Evolutionary conservation across 2,329 filamentous ascomycete species (phyloP), one percentile per base, ranked within the genome.

Genomic region (Epichloe festucae): DNA sequence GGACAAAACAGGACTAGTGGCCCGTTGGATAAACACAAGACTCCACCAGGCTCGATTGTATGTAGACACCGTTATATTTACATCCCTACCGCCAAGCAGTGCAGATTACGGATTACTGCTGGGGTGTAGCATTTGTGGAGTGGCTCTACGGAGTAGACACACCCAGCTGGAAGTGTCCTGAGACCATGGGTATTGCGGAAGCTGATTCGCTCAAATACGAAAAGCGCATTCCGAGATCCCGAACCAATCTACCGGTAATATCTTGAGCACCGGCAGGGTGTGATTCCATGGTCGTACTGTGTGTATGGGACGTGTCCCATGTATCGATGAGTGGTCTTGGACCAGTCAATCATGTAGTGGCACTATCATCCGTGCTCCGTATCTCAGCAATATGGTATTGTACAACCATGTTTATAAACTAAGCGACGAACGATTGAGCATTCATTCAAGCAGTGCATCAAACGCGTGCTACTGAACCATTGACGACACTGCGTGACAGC

Each of bases 201-300:
- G 40, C 49, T 52, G 52, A 54, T 54, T 54, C 34, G 52, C 46
- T 38, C 31, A 42, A 46, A 46, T 49, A 46, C 49, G 52, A 52
- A 54, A 35, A 23, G 35, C 36, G 23, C 46, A 51, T 44, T 44
- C 49, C 46, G 46, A 52, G 46, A 46, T 54, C 17, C 52, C 52
- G 52, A 52, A 51, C 52, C 52, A 54, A 41, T 52, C 52, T 52
- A 46, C 46, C 52, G 52, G 52, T 54, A 54, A 27, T 53, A 45
- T 42, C 34, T 21, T 40, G 31, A 50, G 21, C 48, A 48, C 27
- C 34, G 46, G 40, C 42, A 53, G 42, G 27, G 34, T 41, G 19
- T 44, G 36, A 41, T 41, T 41, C 36, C 23, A 44, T 40, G 48
- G 17, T 17, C 31, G 15, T 27, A 44, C 15, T 34, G 35, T 23